Evolutionary conservation across 495 filamentous ascomycete species (phyloP).

Genomic region (Daldinia concentrica): DNA sequence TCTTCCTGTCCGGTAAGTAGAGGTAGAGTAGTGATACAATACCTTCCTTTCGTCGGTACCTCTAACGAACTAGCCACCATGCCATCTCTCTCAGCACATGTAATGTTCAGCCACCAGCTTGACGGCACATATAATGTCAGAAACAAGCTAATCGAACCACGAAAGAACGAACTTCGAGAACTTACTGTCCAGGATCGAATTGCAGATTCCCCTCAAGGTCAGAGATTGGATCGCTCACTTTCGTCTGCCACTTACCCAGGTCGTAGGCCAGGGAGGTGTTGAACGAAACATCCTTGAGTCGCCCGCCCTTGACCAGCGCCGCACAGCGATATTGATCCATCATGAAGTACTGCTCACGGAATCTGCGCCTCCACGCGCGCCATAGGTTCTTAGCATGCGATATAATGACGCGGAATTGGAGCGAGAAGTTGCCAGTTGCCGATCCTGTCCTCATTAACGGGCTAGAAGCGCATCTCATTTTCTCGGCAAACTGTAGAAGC

Average conservation of each 20-base stretch:
- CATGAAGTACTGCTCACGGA: conserved; percentile 50
- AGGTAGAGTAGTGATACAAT: conserved; percentile 50
- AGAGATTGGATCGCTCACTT: conserved; percentile 33
- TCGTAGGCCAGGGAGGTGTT: conserved; percentile 30
- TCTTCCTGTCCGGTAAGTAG: conserved; percentile 58
- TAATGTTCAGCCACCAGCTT: conserved; percentile 62
- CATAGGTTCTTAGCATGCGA: conserved; percentile 47
- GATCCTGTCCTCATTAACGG: background rate
- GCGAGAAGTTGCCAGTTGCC: conserved; percentile 4
- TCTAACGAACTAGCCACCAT: conserved; percentile 51
- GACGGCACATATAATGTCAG: conserved; percentile 15
- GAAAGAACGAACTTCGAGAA: background rate
- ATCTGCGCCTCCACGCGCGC: conserved; percentile 50
- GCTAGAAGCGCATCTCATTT: background rate
- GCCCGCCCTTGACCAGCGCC: conserved; percentile 44
- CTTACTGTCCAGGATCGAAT: conserved; percentile 51
- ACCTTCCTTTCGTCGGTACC: conserved; percentile 49
- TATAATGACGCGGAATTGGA: conserved; percentile 34
- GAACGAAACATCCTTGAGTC: conserved; percentile 49
- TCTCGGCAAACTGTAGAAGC: conserved; percentile 42
- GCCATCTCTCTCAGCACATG: conserved; percentile 58
- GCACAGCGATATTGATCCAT: conserved; percentile 52
- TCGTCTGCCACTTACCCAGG: conserved; percentile 43
- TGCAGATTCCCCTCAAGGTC: conserved; percentile 45
- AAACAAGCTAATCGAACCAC: background rate